These are phyloP conservation scores for Boletus calvinii DNA, from an alignment of 1,284 basidiomycete species.

Conservation along the genomic window DNA sequence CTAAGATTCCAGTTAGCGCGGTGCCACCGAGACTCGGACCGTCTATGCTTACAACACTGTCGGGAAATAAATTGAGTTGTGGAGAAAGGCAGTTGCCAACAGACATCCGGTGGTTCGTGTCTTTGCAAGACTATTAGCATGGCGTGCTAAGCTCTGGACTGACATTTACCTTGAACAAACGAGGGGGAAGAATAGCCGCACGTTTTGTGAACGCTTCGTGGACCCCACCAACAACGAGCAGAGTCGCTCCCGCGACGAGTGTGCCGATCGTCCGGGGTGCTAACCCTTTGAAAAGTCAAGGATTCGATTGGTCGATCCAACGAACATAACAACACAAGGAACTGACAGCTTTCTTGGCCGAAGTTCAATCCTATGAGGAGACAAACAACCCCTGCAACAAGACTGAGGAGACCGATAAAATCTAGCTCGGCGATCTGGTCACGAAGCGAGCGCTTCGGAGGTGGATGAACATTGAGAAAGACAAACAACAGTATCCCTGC, in stretches of 20 bases:
- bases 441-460: conserved; percentile 52
- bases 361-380: conserved; percentile 84
- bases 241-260: conserved; percentile 60
- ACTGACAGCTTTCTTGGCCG: conserved; percentile 63
- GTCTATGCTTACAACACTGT: not conserved
- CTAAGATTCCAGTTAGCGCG: conserved; percentile 2
- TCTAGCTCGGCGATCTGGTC: conserved; percentile 74
- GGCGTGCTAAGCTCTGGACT: not conserved
- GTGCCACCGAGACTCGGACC: not conserved
- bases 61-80: conserved; percentile 35
- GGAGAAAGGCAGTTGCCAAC: conserved; percentile 60
- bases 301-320: not conserved
- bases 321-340: not conserved
- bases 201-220: conserved; percentile 74
- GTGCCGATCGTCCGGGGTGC: conserved; percentile 63
- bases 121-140: conserved; percentile 31
- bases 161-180: conserved; percentile 65
- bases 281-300: conserved; percentile 27
- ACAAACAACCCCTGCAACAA: conserved; percentile 72
- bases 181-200: conserved; percentile 78
- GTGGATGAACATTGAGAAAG: conserved; percentile 81
- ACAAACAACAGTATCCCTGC: conserved; percentile 72
- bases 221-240: conserved; percentile 56
- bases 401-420: conserved; percentile 68
- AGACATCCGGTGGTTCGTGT: conserved; percentile 31